These are phyloP conservation scores for Orbilia brochopaga DNA, from an alignment of 2,329 filamentous ascomycete genomes.

Conservation along the genomic window DNA sequence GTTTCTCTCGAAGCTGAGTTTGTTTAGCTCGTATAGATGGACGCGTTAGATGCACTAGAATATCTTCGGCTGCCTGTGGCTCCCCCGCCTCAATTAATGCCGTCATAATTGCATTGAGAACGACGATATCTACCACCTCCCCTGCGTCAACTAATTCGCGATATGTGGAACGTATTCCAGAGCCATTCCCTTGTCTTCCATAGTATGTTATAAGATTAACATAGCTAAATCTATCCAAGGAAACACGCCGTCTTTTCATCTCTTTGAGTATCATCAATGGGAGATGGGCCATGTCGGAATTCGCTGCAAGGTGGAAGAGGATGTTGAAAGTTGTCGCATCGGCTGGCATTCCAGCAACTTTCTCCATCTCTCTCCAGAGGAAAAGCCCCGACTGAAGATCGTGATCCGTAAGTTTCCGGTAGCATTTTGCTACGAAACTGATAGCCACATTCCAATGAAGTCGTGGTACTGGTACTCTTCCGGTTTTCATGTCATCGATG, in stretches of 20 bases:
- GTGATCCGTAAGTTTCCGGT: conserved; percentile 64
- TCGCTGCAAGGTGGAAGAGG: conserved; percentile 85
- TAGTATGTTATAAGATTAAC: conserved; percentile 83
- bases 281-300: conserved; percentile 80
- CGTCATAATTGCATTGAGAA: conserved; percentile 84
- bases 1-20: not conserved
- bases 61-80: conserved; percentile 74
- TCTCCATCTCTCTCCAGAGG: conserved; percentile 90
- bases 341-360: conserved; percentile 67
- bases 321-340: conserved; percentile 90
- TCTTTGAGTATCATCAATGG: conserved; percentile 85
- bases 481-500: conserved; percentile 79
- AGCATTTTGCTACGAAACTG: conserved; percentile 76
- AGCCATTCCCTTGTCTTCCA: conserved; percentile 74
- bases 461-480: conserved; percentile 71
- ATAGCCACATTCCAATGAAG: conserved; percentile 85
- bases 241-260: conserved; percentile 72
- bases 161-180: conserved; percentile 77
- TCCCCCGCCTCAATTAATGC: conserved; percentile 79
- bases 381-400: conserved; percentile 73
- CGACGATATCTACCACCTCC: conserved; percentile 84
- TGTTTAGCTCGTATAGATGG: conserved; percentile 16
- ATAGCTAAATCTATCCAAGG: conserved; percentile 78
- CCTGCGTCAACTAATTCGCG: conserved; percentile 80
- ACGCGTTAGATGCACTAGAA: conserved; percentile 83